Base-by-base conservation (phyloP, 208 protist species). In the Acanthamoeba triangularis region DNA sequence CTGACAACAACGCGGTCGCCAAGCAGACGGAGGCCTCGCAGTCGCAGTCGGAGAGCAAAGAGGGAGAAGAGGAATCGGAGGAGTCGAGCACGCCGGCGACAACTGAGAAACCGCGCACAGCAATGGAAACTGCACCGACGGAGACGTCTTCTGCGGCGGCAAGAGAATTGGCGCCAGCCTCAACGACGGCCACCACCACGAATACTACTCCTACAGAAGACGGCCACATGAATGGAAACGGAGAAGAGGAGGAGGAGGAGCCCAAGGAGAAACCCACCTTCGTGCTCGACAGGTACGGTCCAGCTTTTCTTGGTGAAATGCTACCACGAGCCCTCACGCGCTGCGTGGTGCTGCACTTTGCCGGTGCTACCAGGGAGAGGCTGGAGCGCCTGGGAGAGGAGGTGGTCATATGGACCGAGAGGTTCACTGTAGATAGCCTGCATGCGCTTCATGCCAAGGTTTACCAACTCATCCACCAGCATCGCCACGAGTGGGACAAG, bases 351-450 rank as follows among this genome's bases (percentile, higher is more conserved):
- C 54, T 59, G 18, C 11, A 14, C 18, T 52, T 7, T 23, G 18
- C 8, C 8, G n/a, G 85, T 92, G 85, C 30, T 92, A 14, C 35
- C 28, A 80, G 88, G 18, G 23, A 52, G 20, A n/a, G 28, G 30
- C 37, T 94, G 88, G 61, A 54, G 37, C 30, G 52, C 18, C 25
- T 94, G 59, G 63, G 30, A 25, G 30, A 47, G 88, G 47, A 80
- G 61, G 16, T 78, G 88, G 56, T 94, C 18, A 61, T 33, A n/a
- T 35, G n/a, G 28, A 94, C 88, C 25, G 59, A 80, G 52, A 63
- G 88, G 30, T 94, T 94, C 47, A 80, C 65, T 69, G 88, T 94
- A 61, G 88, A 94, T 78, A 80, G 88, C 65, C 88, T 94, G n/a
- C 88, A 94, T 23, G 56, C 88, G 65, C 65, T 94, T 11, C 67